phyloP scores from a whole-genome alignment of 306 rosid species.

The Quercus bicolor region DNA sequence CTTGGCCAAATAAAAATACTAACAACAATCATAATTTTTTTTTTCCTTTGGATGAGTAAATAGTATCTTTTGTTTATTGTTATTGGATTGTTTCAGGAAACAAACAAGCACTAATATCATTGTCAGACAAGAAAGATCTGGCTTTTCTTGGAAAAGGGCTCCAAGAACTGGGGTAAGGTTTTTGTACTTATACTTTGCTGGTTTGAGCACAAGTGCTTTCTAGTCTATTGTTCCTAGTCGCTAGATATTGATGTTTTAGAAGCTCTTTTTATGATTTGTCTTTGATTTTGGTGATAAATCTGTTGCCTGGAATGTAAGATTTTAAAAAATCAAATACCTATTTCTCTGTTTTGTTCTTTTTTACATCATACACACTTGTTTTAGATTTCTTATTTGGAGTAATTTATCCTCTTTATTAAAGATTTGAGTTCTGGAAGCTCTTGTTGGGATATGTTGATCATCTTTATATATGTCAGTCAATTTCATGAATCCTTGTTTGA shows the following conservation, averaged over 20 bases:
- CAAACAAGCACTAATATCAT: constrained; percentile 78
- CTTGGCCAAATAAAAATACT: too few relatives aligned
- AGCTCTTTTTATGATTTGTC: background rate
- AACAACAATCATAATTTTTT: background rate
- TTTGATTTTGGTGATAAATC: background rate
- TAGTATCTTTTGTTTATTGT: background rate
- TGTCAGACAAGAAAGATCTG: constrained; percentile 87
- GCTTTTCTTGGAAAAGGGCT: constrained; percentile 75
- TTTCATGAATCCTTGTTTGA: background rate
- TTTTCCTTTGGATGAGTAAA: background rate
- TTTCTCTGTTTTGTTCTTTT: background rate
- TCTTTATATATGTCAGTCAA: background rate
- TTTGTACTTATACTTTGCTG: background rate
- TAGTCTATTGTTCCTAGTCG: background rate
- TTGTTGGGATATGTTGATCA: background rate
- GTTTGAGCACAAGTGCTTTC: background rate
- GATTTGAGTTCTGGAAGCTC: background rate
- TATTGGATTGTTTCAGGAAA: constrained; percentile 43
- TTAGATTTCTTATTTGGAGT: background rate
- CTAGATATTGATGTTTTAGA: background rate
- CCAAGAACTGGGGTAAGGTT: constrained; percentile 65
- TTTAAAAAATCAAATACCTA: background rate
- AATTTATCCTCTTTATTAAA: background rate
- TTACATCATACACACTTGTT: background rate
- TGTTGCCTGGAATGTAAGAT: background rate